These are phyloP conservation scores for Nakazawaea wyomingensis DNA, from an alignment of 805 yeast genomes.

Conservation along the genomic window DNA sequence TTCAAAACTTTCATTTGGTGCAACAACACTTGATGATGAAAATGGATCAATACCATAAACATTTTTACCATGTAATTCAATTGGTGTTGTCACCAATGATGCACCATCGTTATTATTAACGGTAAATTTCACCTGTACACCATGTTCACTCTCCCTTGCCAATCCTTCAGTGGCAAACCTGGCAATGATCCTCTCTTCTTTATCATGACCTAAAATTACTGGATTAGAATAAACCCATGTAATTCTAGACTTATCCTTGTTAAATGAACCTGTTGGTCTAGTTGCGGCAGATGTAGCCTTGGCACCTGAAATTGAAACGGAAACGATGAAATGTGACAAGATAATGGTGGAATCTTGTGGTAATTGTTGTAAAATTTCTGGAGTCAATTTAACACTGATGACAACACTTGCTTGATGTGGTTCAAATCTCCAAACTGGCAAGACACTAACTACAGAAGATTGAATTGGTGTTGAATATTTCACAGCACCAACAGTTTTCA, in stretches of 20 bases:
- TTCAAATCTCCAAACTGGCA: constrained; percentile 90
- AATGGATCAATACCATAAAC: constrained; percentile 30
- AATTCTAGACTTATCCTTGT: constrained; percentile 77
- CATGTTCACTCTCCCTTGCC: constrained; percentile 69
- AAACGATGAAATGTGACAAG: constrained; percentile 55
- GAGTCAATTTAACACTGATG: constrained; percentile 58
- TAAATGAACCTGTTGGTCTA: constrained; percentile 89
- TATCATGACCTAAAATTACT: constrained; percentile 29
- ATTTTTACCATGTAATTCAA: constrained; percentile 25
- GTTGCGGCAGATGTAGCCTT: constrained; percentile 72
- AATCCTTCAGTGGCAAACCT: constrained; percentile 73
- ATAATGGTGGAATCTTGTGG: constrained; percentile 31
- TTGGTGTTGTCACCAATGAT: constrained; percentile 34
- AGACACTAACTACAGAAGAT: constrained; percentile 44
- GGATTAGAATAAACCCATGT: constrained; percentile 61
- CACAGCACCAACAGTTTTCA: constrained; percentile 73
- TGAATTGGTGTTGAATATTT: constrained; percentile 53
- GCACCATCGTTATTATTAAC: constrained; percentile 39
- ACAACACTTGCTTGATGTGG: constrained; percentile 80
- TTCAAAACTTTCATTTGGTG: constrained; percentile 15
- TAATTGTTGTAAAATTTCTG: constrained; percentile 33
- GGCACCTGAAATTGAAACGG: constrained; percentile 60
- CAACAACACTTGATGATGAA: neutral
- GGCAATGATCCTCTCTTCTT: constrained; percentile 73
- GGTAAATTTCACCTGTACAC: constrained; percentile 67